Conservation (phyloP, 768 basidiomycete genomes). For the Suillus occidentalis region DNA sequence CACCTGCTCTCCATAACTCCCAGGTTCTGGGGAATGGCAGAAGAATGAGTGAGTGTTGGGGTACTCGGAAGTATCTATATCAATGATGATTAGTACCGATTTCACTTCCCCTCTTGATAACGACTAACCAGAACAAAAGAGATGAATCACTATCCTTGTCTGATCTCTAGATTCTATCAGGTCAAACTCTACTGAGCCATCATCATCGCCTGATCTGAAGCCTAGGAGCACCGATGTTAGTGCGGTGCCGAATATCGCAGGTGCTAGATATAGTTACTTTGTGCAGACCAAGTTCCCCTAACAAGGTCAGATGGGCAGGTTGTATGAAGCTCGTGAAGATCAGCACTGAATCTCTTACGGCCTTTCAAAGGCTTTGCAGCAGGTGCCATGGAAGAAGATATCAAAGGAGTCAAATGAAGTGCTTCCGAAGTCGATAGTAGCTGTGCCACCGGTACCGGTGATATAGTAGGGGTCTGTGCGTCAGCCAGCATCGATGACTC, state of each 20-base stretch:
- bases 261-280: constrained; percentile 35
- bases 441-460: background rate
- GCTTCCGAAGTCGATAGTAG: background rate
- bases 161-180: constrained; percentile 38
- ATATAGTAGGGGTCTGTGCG: background rate
- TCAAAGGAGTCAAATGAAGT: background rate
- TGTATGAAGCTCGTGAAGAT: constrained; percentile 48
- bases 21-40: constrained; percentile 50
- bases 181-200: constrained; percentile 57
- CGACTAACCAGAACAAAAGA: constrained; percentile 51
- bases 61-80: constrained; percentile 64
- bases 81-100: background rate
- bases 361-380: constrained; percentile 43
- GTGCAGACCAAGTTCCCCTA: constrained; percentile 39
- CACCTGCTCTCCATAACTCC: constrained; percentile 38
- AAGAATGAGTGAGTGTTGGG: constrained; percentile 58
- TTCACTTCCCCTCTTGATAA: background rate
- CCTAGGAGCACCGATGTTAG: constrained; percentile 31
- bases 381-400: background rate
- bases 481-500: background rate
- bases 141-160: constrained; percentile 37
- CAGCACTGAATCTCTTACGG: constrained; percentile 55
- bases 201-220: constrained; percentile 58
- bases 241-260: background rate
- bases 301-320: constrained; percentile 37